Evolutionary conservation across 179 eudicot genomes (phyloP), one percentile per base, ranked within the genome.

Genomic region (Actinidia arguta): DNA sequence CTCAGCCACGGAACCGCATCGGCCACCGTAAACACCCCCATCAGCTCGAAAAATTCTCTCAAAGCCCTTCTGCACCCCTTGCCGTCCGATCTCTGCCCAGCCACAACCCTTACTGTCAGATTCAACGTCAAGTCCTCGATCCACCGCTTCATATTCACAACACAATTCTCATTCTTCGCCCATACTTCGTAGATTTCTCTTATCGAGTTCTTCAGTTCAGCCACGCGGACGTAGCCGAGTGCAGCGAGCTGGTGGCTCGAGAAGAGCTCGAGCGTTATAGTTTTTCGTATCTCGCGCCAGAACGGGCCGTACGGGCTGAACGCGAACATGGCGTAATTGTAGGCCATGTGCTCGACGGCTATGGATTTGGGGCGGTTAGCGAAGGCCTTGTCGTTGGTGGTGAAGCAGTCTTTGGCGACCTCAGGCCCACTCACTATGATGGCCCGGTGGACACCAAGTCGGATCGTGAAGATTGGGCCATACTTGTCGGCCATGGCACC

Each of bases 201-300:
- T 0, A 80, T 39, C 16, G 70, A 64, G 1, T 31, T 8, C 58
- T 63, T 42, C 0, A 83, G 54, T 52, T 79, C 88, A 2, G 88
- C 83, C 17, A 11, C 66, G 0, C 82, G 47, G 7, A 83, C 78
- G 13, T 83, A 78, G 24, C 16, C 67, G 3, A 88, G 78, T 59
- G 71, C 27, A 13, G 76, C 82, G 3, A 88, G 62, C 12, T 83
- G 54, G 16, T 54, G 73, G 14, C n/a, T 70, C 5, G 87, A 81
- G 11, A 88, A 78, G 0, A 88, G 77, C 80, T 86, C 81, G 10
- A 74, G 25, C 18, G 22, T 24, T 20, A 79, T 27, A 0, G 86
- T 67, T 80, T 83, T 86, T 9, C 90, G 85, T 16, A 86, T 17
- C 27, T 85, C 73, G 8, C 88, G 84, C 90, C 90, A 90, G 14